Evolutionary conservation across 2,329 filamentous ascomycete genomes (phyloP), one percentile per base, ranked within the genome.

Genomic region (Aspergillus versicolor): DNA sequence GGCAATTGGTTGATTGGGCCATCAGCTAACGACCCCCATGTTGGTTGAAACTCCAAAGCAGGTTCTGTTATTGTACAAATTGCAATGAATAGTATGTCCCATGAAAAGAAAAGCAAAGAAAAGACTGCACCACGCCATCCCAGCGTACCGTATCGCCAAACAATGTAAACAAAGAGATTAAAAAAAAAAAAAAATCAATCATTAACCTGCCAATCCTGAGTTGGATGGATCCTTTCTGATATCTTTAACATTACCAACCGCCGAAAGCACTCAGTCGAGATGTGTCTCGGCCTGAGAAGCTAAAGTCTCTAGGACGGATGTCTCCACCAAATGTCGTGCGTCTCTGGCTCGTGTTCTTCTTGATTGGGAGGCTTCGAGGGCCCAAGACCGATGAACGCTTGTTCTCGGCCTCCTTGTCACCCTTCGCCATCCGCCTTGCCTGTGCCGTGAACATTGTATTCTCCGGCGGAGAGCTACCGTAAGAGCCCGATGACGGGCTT

Each of bases 351-450:
- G 73, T 78, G 40, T 73, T 72, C 69, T 88, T 88, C 65, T 81
- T 79, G 27, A 88, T 79, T 2, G 85, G 82, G 17, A 83, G 77
- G 27, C 79, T 80, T 34, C 85, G 78, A 27, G 87, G 87, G 63
- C 84, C 86, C 49, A 89, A 73, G 13, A 89, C 84, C 56, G 80
- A 83, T 40, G 75, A 74, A 58, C 81, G 82, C 65, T 76, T 82
- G 66, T 76, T 78, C 17, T 83, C 81, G 48, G 79, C 77, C 42
- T 84, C 83, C 63, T 83, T 84, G 32, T 86, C 82, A 47, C 79
- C 82, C 67, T 82, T 85, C 40, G 86, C 83, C 84, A 89, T 88
- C 13, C 87, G 79, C 43, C 87, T 79, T 24, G 87, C 86, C 60
- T 88, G 86, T 22, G 86, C 84, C 0, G 84, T 87, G 71, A 89